Conservation (phyloP, 768 basidiomycete genomes). For the Mycena belliarum region DNA sequence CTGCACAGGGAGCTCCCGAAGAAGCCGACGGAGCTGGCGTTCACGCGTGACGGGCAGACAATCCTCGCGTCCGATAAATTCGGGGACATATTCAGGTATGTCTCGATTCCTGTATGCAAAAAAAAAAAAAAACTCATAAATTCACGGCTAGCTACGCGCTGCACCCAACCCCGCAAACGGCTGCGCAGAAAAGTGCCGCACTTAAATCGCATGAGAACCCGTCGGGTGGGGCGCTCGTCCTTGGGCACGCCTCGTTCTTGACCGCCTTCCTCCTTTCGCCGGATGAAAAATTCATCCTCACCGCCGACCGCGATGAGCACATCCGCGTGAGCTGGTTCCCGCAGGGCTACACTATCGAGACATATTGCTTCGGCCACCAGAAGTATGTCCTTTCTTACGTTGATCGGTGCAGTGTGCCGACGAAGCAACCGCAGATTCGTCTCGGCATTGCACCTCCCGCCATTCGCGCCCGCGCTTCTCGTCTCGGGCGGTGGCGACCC, state of each 20-base stretch:
- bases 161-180: slow-evolving; percentile 34
- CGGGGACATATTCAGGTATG: slow-evolving; percentile 86
- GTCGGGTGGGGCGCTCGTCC: slow-evolving; percentile 65
- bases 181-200: slow-evolving; percentile 38
- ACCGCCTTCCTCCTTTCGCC: slow-evolving; percentile 68
- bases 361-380: slow-evolving; percentile 81
- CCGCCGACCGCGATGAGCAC: slow-evolving; percentile 94
- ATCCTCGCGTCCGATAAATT: slow-evolving; percentile 93
- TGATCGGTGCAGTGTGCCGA: neutral
- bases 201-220: slow-evolving; percentile 68
- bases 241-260: slow-evolving; percentile 89
- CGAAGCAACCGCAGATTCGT: slow-evolving; percentile 62
- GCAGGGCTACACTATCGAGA: slow-evolving; percentile 81
- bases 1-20: slow-evolving; percentile 74
- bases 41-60: slow-evolving; percentile 60
- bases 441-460: slow-evolving; percentile 75
- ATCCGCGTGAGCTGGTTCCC: slow-evolving; percentile 92
- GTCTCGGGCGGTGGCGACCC: slow-evolving; percentile 91
- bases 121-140: neutral
- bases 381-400: slow-evolving; percentile 56
- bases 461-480: slow-evolving; percentile 45
- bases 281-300: slow-evolving; percentile 77
- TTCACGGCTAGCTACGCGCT: slow-evolving; percentile 69
- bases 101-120: neutral
- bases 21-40: slow-evolving; percentile 68